Conservation (phyloP, 164 flowering plant genomes). For the Magnolia officinalis region DNA sequence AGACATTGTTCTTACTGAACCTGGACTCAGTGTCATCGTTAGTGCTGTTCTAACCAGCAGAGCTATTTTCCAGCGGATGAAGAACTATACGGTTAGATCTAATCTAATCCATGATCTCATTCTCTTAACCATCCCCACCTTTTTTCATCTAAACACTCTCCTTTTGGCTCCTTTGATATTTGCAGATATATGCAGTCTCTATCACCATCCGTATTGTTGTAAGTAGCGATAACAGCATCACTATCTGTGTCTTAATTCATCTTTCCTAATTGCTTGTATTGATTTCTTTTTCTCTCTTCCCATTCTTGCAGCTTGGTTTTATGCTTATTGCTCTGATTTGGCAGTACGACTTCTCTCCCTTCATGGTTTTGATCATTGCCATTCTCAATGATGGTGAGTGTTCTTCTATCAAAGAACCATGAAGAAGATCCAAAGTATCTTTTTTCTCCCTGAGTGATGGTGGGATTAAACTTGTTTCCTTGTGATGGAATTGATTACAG, state of each 20-base stretch:
- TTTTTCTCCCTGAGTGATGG: not conserved
- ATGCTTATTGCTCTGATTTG: constrained; percentile 91
- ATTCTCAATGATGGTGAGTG: constrained; percentile 86
- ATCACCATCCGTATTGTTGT: constrained; percentile 97
- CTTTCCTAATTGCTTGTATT: not conserved
- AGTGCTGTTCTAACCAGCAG: constrained; percentile 97
- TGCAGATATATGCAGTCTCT: constrained; percentile 92
- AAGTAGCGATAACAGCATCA: constrained; percentile 24
- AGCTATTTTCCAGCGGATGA: constrained; percentile 98
- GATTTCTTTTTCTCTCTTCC: not conserved
- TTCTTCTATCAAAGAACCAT: not conserved
- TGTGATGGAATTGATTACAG: constrained; percentile 26
- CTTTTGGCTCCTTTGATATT: constrained; percentile 1
- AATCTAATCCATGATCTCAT: not conserved
- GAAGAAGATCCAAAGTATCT: not conserved
- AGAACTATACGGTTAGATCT: constrained; percentile 77
- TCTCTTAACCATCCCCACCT: not conserved
- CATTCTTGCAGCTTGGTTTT: constrained; percentile 70
- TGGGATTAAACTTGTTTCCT: not conserved
- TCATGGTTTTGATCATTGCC: constrained; percentile 97
- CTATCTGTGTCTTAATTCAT: not conserved
- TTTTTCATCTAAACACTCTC: not conserved
- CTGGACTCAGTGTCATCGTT: constrained; percentile 93
- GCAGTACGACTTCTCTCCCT: constrained; percentile 91
- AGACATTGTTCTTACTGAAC: constrained; percentile 93